A percentile compares a stretch with the other conserved stretches of the same genome.
Evolutionary conservation across 805 yeast genomes (phyloP).

Genomic region (Metschnikowia vanudenii): DNA sequence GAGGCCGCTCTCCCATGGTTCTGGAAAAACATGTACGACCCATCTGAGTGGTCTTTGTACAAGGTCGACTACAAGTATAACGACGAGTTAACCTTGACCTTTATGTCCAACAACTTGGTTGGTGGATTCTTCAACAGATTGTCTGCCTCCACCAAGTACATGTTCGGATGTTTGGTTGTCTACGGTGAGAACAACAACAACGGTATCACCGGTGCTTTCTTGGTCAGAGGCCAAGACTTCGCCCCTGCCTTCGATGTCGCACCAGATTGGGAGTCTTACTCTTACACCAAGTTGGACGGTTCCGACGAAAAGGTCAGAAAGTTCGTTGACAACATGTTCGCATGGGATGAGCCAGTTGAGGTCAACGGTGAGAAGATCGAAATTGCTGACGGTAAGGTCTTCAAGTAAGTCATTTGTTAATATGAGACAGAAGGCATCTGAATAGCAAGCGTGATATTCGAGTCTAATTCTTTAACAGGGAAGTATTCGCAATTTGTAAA

Average conservation of each 20-base stretch:
- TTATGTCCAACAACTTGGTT: constrained; percentile 96
- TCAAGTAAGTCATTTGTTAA: constrained; percentile 57
- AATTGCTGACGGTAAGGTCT: constrained; percentile 96
- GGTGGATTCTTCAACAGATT: constrained; percentile 99
- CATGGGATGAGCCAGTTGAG: constrained; percentile 94
- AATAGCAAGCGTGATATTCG: background rate
- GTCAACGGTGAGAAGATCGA: constrained; percentile 78
- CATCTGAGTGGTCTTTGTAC: constrained; percentile 92
- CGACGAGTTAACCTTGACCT: constrained; percentile 93
- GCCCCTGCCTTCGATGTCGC: constrained; percentile 96
- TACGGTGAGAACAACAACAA: constrained; percentile 98
- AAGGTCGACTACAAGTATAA: constrained; percentile 96
- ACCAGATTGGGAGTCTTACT: constrained; percentile 98
- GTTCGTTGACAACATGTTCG: constrained; percentile 88
- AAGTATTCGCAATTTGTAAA: too few species aligned
- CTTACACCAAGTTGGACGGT: constrained; percentile 78
- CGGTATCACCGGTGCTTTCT: constrained; percentile 93
- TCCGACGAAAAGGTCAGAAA: constrained; percentile 72
- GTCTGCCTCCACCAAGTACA: constrained; percentile 84
- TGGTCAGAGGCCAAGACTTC: constrained; percentile 91
- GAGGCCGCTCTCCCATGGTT: constrained; percentile 93
- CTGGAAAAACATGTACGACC: constrained; percentile 89
- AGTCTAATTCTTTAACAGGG: constrained; percentile 2
- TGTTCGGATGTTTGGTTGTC: constrained; percentile 91
- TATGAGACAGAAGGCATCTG: background rate